Conservation (phyloP, 352 stramenopile species). For the Phytophthora fragariaefolia region DNA sequence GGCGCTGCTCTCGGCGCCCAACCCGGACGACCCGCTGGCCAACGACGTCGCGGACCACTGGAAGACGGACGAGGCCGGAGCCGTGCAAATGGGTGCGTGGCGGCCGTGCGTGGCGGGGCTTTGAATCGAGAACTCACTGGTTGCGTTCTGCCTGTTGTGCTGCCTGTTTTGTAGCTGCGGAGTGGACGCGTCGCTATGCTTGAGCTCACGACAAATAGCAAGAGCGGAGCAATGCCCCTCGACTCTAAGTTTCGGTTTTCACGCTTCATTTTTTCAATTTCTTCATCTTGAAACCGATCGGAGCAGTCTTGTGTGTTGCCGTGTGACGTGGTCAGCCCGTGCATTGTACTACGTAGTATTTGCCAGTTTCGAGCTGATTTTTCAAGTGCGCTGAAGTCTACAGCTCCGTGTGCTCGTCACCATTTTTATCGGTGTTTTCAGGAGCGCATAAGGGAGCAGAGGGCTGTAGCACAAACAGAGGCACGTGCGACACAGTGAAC, state of each 20-base stretch:
- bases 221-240: conserved; percentile 13
- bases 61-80: conserved; percentile 95
- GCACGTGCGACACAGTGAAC: conserved; percentile 38
- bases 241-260: conserved; percentile 38
- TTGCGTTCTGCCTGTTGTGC: conserved; percentile 13
- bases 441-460: background rate
- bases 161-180: conserved; percentile 46
- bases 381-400: background rate
- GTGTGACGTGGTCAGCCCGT: background rate
- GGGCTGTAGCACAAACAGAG: conserved; percentile 45
- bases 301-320: background rate
- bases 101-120: background rate
- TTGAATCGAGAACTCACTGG: conserved; percentile 1
- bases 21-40: conserved; percentile 97
- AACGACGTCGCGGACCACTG: conserved; percentile 98
- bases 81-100: conserved; percentile 80
- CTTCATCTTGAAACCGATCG: conserved; percentile 24
- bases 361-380: background rate
- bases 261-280: conserved; percentile 34
- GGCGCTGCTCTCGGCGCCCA: conserved; percentile 94
- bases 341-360: background rate
- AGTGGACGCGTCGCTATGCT: conserved; percentile 77
- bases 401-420: conserved; percentile 7
- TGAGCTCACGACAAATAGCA: conserved; percentile 39
- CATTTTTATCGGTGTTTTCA: background rate